Base-by-base conservation (phyloP, 768 basidiomycete species). In the Dioszegia crocea region DNA sequence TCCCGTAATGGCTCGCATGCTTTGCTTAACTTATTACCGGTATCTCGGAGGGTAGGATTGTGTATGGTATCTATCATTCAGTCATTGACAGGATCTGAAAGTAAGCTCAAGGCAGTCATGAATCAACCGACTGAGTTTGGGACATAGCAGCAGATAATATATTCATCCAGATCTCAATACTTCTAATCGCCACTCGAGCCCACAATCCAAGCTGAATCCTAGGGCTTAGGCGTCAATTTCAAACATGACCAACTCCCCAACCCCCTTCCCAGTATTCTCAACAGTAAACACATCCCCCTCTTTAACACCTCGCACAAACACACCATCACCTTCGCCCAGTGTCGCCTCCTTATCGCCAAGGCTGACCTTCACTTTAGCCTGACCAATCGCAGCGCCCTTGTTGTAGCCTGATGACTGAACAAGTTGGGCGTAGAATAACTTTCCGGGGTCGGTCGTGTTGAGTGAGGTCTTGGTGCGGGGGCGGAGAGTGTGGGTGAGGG, bases 331-430 rank as follows among this genome's bases (percentile, higher is more conserved):
- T 67, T 97, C 93, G 30, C 83, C 82, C 53, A 94, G 76, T 38
- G 82, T 84, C 3, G 84, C 58, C 57, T 82, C 17, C 76, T 79
- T 0, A 75, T 71, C 79, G 2, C 78, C 71, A 11, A 43, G 30
- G 31, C 71, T 74, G 9, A 93, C 71, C 61, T 78, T 82, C 47
- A 94, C 75, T 19, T 76, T 78, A 0, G 89, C 90, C 1, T 67
- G 57, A 21, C 63, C 68, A 12, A 51, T 26, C 0, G 85, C 81
- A 29, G 77, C 68, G 0, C 81, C 80, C 0, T 82, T 68, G 61
- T 88, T 87, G 76, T 88, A 94, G 2, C 91, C 91, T 26, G 85
- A 85, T 4, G 82, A 87, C 79, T 94, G 91, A 49, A 91, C 81
- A 46, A 91, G 82, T 64, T 98, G 94, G 21, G 94, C 77, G 71